Percentiles rank a stretch among this genome's conserved stretches.
These are phyloP conservation scores for Sporothrix humicola DNA, from an alignment of 2,329 filamentous ascomycete species.

Conservation along the genomic window DNA sequence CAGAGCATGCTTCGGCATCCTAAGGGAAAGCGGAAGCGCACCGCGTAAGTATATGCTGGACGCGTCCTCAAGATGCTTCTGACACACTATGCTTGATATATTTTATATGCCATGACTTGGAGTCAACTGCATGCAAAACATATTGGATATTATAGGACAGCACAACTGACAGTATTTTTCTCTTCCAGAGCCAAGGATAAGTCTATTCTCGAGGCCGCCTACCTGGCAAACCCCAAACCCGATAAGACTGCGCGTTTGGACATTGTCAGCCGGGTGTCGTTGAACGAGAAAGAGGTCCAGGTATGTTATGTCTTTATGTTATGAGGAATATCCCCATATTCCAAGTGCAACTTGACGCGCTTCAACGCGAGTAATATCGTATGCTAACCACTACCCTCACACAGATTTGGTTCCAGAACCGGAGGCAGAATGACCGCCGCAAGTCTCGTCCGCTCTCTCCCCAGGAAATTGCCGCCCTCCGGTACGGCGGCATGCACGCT, in stretches of 20 bases:
- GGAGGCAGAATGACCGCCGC: conserved; percentile 87
- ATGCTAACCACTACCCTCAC: conserved; percentile 23
- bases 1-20: conserved; percentile 51
- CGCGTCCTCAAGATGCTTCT: conserved; percentile 26
- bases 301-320: conserved; percentile 57
- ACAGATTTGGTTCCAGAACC: conserved; percentile 98
- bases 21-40: conserved; percentile 67
- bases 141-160: background rate
- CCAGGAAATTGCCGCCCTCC: conserved; percentile 71
- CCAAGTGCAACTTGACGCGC: conserved; percentile 8
- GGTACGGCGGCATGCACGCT: conserved; percentile 60
- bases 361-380: conserved; percentile 24
- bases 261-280: conserved; percentile 81
- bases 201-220: conserved; percentile 83
- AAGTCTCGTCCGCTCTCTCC: conserved; percentile 83
- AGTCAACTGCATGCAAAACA: background rate
- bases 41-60: conserved; percentile 58
- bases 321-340: background rate
- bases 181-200: conserved; percentile 79
- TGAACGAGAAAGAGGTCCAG: conserved; percentile 96
- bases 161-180: conserved; percentile 35
- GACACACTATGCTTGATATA: background rate
- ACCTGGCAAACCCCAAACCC: conserved; percentile 83
- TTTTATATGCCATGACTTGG: conserved; percentile 11
- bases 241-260: conserved; percentile 86